Base-by-base conservation (phyloP, 2,329 filamentous ascomycete genomes). In the Aquanectria penicillioides region DNA sequence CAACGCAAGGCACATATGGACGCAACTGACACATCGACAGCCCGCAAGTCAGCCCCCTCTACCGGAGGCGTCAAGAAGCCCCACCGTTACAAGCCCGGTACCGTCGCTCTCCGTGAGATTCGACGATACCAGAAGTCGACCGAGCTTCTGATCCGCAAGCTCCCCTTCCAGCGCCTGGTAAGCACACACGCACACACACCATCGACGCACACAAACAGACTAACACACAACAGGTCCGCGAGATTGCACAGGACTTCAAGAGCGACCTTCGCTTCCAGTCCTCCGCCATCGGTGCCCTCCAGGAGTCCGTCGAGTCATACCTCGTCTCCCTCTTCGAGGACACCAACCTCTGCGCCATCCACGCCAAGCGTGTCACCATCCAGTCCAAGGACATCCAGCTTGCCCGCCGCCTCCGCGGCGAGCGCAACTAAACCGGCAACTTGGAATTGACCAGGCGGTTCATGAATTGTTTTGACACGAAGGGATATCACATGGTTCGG, bases 351-450 rank as follows among this genome's bases (percentile, higher is more conserved):
- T 98, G 94, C 83, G 94, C 95, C 75, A 97, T 98, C 80, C 95
- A 98, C 83, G 94, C 95, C 82, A 98, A 98, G 89, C 93, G 95
- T 84, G 95, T 98, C 76, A 98, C 94, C 75, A 98, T 98, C 81
- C 94, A 94, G 81, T 89, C 89, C 69, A 97, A 97, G 86, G 94
- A 97, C 74, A 97, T 98, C 77, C 94, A 98, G 83, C 89, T 98
- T 47, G 94, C 94, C 74, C 91, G 95, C 71, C 92, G 95, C 75
- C 92, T 99, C 76, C 92, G 95, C 74, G 95, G 95, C 69, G 94
- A 95, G 85, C 90, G 92, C 79, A 93, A 92, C 85, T 94, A 88
- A 87, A 80, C 62, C 60, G 44, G 22, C 31, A 60, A 43, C 50
- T 59, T 65, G 55, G 64, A 64, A 62, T 51, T 36, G 57, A 48